These are phyloP conservation scores for Babjeviella inositovora DNA, from an alignment of 805 yeast species.

Conservation along the genomic window DNA sequence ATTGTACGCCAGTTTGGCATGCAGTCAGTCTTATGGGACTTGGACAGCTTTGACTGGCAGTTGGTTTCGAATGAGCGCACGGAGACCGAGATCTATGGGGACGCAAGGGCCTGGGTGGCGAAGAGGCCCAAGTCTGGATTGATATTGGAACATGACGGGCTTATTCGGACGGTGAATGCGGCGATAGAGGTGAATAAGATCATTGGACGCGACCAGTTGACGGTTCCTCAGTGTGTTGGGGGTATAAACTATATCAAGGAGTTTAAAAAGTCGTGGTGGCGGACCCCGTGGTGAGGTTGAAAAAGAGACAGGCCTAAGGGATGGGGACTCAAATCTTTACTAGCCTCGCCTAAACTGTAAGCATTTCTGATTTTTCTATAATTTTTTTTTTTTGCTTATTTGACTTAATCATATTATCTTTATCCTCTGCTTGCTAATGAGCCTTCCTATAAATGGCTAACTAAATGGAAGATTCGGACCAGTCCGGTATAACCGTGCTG, in stretches of 20 bases:
- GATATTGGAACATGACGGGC: slow-evolving; percentile 78
- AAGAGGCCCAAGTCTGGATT: slow-evolving; percentile 32
- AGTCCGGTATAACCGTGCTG: no score
- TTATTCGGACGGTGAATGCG: slow-evolving; percentile 46
- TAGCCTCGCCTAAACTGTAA: no score
- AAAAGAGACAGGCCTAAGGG: no score
- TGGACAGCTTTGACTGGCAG: slow-evolving; percentile 86
- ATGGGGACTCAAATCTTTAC: no score
- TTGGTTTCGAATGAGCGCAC: slow-evolving; percentile 35
- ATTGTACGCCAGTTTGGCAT: slow-evolving; percentile 76
- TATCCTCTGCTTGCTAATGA: no score
- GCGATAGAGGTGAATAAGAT: slow-evolving; percentile 42
- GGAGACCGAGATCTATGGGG: slow-evolving; percentile 33
- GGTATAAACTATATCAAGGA: slow-evolving; percentile 43
- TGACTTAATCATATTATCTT: no score
- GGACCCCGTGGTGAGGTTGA: no score
- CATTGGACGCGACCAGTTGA: slow-evolving; percentile 45
- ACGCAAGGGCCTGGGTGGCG: slow-evolving; percentile 35
- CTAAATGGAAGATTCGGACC: no score
- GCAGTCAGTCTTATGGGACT: slow-evolving; percentile 82
- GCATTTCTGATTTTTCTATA: no score
- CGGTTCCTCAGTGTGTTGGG: slow-evolving; percentile 66
- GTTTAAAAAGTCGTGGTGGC: no score
- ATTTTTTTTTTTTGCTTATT: no score
- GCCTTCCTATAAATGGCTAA: no score